These are phyloP conservation scores for Dioszegia aurantiaca DNA, from an alignment of 768 basidiomycete species.

Conservation along the genomic window DNA sequence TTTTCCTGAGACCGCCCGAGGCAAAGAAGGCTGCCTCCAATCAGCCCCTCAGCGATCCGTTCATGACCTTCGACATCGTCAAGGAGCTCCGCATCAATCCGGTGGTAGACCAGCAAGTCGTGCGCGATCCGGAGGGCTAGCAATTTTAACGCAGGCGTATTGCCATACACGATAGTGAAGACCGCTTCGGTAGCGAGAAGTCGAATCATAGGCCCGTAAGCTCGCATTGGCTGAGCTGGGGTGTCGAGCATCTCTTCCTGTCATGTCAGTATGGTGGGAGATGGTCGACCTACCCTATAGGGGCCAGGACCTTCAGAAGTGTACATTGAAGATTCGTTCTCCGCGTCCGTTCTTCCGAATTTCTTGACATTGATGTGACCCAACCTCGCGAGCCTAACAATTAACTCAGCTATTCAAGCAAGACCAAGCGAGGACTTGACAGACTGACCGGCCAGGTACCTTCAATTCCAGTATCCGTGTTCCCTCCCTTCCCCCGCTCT, in stretches of 20 bases:
- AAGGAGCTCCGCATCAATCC: conserved; percentile 66
- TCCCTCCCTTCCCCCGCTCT: conserved; percentile 69
- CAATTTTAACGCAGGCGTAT: conserved; percentile 45
- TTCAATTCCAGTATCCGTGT: conserved; percentile 63
- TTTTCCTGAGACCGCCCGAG: conserved; percentile 46
- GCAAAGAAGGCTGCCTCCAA: conserved; percentile 40
- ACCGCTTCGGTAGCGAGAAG: conserved; percentile 62
- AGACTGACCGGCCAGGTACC: conserved; percentile 68
- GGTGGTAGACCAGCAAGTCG: conserved; percentile 66
- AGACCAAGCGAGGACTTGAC: too few species aligned
- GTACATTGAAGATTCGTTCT: too few species aligned
- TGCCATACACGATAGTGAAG: conserved; percentile 60
- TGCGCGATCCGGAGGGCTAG: conserved; percentile 68
- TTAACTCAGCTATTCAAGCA: too few species aligned
- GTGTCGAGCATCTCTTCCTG: neutral
- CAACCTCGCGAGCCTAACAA: too few species aligned
- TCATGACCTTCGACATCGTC: conserved; percentile 54
- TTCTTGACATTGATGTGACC: too few species aligned
- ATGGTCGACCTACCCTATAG: neutral
- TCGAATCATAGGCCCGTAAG: conserved; percentile 63
- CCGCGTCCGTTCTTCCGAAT: too few species aligned
- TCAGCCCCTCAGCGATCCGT: conserved; percentile 23
- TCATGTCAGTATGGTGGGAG: neutral
- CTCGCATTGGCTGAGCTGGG: conserved; percentile 20
- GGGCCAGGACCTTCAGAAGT: too few species aligned